Evolutionary conservation across 805 yeast species (phyloP).

Genomic region (Ogataea paradorogensis): DNA sequence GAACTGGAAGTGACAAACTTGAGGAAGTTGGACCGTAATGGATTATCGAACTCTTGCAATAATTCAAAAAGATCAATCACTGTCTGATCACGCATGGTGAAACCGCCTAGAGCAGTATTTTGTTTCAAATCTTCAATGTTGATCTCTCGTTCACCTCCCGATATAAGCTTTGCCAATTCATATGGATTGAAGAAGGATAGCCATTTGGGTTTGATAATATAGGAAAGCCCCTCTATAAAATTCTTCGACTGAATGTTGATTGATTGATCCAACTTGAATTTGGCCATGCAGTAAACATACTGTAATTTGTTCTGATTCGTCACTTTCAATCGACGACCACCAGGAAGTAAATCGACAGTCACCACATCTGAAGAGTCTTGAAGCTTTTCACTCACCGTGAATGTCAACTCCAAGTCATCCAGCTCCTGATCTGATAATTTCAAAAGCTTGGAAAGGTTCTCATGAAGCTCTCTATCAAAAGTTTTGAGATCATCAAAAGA

Average conservation of each 20-base stretch:
- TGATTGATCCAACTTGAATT: slow-evolving; percentile 69
- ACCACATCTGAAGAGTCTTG: slow-evolving; percentile 33
- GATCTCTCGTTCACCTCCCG: slow-evolving; percentile 72
- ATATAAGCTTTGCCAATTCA: slow-evolving; percentile 80
- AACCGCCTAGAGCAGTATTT: slow-evolving; percentile 69
- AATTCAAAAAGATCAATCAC: slow-evolving; percentile 71
- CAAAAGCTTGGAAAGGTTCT: slow-evolving; percentile 60
- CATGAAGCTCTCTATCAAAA: slow-evolving; percentile 66
- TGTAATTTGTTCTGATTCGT: slow-evolving; percentile 58
- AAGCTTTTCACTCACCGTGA: slow-evolving; percentile 55
- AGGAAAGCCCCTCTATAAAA: slow-evolving; percentile 69
- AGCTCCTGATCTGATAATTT: slow-evolving; percentile 55
- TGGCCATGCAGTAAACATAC: slow-evolving; percentile 74
- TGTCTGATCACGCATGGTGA: slow-evolving; percentile 51
- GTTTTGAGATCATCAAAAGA: slow-evolving; percentile 77
- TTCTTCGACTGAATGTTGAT: slow-evolving; percentile 55
- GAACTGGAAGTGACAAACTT: slow-evolving; percentile 93
- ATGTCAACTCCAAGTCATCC: slow-evolving; percentile 58
- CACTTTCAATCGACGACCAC: slow-evolving; percentile 59
- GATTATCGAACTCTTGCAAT: slow-evolving; percentile 59
- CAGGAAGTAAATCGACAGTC: slow-evolving; percentile 56
- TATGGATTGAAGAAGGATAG: slow-evolving; percentile 77
- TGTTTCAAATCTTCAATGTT: slow-evolving; percentile 65
- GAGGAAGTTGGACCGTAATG: slow-evolving; percentile 63
- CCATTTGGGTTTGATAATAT: slow-evolving; percentile 72